phyloP scores from a whole-genome alignment of 345 rosid genomes.

The Microthlaspi erraticum region DNA sequence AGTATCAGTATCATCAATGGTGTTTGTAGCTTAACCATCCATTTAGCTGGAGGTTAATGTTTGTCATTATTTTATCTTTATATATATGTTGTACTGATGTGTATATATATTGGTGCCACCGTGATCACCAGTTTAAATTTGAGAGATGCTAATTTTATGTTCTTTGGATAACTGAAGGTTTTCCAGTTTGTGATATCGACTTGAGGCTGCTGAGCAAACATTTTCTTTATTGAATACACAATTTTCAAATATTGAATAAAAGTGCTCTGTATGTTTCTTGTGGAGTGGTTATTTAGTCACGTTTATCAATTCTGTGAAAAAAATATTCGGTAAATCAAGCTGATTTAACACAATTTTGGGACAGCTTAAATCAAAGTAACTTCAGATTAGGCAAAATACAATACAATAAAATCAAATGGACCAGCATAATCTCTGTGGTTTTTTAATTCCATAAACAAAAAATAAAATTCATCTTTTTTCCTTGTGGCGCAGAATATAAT shows the following conservation, averaged over 20 bases:
- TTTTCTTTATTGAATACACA: no score
- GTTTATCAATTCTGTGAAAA: no score
- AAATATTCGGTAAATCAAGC: no score
- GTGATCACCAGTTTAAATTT: conserved; percentile 39
- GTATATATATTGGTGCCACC: conserved; percentile 44
- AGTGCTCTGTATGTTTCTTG: no score
- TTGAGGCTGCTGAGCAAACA: conserved; percentile 4
- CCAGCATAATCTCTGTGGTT: neutral
- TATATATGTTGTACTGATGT: conserved; percentile 31
- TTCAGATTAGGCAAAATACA: neutral
- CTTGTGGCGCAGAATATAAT: conserved; percentile 8
- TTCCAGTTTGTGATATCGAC: conserved; percentile 12
- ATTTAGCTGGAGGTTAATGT: conserved; percentile 36
- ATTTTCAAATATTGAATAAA: no score
- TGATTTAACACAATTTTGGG: no score
- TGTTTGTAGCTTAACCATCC: conserved; percentile 33
- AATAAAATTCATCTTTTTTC: neutral
- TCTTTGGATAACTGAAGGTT: conserved; percentile 8
- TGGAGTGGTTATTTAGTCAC: no score
- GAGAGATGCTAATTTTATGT: conserved; percentile 39
- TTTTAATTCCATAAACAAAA: conserved; percentile 27
- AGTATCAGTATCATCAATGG: conserved; percentile 32
- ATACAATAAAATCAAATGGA: neutral
- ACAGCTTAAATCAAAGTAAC: no score
- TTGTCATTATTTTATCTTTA: conserved; percentile 27